Base-by-base conservation (phyloP, 2,329 filamentous ascomycete species). In the Eurotiales sp. region DNA sequence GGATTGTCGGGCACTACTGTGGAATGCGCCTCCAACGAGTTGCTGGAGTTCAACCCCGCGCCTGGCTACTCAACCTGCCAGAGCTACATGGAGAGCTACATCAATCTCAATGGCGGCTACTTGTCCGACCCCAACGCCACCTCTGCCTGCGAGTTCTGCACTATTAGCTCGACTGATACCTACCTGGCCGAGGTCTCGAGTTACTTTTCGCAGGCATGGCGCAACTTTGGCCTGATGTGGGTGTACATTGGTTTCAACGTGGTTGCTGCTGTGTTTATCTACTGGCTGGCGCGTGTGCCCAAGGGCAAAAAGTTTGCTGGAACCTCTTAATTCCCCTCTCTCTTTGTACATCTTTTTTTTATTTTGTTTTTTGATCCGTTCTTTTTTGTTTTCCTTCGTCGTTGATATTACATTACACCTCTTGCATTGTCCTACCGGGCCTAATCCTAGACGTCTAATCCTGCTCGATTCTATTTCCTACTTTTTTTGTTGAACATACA, bases 21-120 rank as follows among this genome's bases (percentile, higher is more conserved):
- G 8, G 19, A 59, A 8, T 72, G 70, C 50, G 64, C 66, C 2
- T 45, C 57, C n/a, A 63, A 64, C 17, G 70, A 72, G 41, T 47
- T 69, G 5, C 60, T 70, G 32, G 55, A 57, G 14, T 54, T 72
- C 17, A 55, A 58, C 15, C 74, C 51, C 15, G 39, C 82, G 0
- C 86, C 87, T 0, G 64, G 77, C 0, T 81, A 80, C 3, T 74
- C 83, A 61, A 86, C 82, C 0, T 92, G 88, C 60, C 61, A 64
- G 0, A 62, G 75, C 0, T 90, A 89, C 59, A 84, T 86, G 0
- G 73, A 72, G 1, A 68, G 67, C 1, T 90, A 84, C 61, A 74
- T 82, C 5, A 52, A 72, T 0, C 71, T 66, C 0, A 67, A 65
- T n/a, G 54, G 67, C 0, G 86, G 85, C 0, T 84, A 84, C 55